phyloP scores from a whole-genome alignment of 169 alveolate genomes.

The Cardiosporidium cionae region DNA sequence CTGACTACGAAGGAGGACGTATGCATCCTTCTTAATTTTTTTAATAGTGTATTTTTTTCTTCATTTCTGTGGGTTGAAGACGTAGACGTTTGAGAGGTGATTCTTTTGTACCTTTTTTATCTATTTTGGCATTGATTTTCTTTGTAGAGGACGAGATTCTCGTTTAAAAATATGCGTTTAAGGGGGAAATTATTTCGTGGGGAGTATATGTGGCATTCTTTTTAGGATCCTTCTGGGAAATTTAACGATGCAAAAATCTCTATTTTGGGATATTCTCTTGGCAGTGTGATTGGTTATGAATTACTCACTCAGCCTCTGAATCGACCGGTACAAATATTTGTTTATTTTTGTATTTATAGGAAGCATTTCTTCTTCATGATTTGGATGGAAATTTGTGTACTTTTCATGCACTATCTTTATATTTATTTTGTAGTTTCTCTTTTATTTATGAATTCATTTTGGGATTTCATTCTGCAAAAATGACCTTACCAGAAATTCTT shows the following conservation, averaged over 20 bases:
- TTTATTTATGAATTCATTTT: too few relatives aligned
- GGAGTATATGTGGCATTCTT: neutral
- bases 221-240: slow-evolving; percentile 30
- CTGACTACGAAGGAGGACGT: too few relatives aligned
- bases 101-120: neutral
- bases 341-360: neutral
- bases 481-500: too few relatives aligned
- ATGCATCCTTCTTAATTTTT: too few relatives aligned
- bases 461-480: too few relatives aligned
- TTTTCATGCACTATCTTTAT: too few relatives aligned
- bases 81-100: too few relatives aligned
- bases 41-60: too few relatives aligned
- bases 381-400: too few relatives aligned
- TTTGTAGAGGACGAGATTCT: neutral
- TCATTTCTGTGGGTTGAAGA: too few relatives aligned
- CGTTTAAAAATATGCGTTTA: neutral
- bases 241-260: slow-evolving; percentile 27
- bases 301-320: slow-evolving; percentile 37
- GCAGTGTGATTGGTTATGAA: slow-evolving; percentile 50
- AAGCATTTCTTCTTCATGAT: neutral
- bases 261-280: slow-evolving; percentile 44
- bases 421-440: too few relatives aligned
- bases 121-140: neutral
- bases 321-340: slow-evolving; percentile 26
- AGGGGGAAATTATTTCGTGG: neutral